phyloP scores from a whole-genome alignment of 164 flowering plant genomes.

The Tinospora cordifolia region DNA sequence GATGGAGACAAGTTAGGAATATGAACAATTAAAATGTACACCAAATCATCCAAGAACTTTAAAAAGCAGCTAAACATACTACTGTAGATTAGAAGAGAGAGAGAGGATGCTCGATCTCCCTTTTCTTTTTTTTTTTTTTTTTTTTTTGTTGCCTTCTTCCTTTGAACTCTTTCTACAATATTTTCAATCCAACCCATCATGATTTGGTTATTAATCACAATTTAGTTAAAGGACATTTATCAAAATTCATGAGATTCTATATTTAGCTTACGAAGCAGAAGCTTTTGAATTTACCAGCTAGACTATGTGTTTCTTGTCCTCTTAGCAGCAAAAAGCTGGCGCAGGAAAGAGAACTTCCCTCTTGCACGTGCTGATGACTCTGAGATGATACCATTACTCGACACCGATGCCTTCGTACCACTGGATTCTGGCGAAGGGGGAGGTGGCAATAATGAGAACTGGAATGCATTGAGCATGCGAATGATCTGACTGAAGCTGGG shows the following conservation, averaged over 20 bases:
- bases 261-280: slow-evolving; percentile 3
- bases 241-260: too few species aligned
- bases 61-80: neutral
- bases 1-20: neutral
- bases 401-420: slow-evolving; percentile 18
- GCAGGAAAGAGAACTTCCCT: slow-evolving; percentile 68
- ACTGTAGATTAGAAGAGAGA: neutral
- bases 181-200: slow-evolving; percentile 1
- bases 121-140: slow-evolving; percentile 4
- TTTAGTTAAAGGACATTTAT: neutral
- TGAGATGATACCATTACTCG: slow-evolving; percentile 41
- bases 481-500: slow-evolving; percentile 83
- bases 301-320: slow-evolving; percentile 48
- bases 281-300: slow-evolving; percentile 22
- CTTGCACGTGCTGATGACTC: slow-evolving; percentile 59
- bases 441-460: slow-evolving; percentile 48
- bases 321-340: slow-evolving; percentile 71
- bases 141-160: slow-evolving; percentile 3
- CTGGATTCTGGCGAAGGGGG: slow-evolving; percentile 37
- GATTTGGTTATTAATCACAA: slow-evolving; percentile 3
- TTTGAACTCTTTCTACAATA: neutral
- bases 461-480: slow-evolving; percentile 68
- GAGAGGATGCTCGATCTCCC: neutral
- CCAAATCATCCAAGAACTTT: neutral
- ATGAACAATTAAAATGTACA: neutral